Percentiles rank a stretch among this genome's conserved stretches.
Evolutionary conservation across 306 rosid genomes (phyloP).

Genomic region (Trichosanthes cucumerina): DNA sequence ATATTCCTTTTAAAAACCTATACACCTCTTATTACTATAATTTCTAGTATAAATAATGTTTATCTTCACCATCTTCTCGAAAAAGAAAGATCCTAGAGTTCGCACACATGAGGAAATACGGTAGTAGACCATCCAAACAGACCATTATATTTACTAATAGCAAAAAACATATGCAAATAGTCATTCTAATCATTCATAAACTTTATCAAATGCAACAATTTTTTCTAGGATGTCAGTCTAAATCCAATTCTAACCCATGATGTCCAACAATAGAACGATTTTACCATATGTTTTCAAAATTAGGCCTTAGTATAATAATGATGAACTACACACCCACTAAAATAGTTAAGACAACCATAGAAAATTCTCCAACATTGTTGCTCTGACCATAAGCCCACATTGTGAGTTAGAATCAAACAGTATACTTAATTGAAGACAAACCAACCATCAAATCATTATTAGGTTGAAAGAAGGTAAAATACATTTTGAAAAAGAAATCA

Average conservation of each 20-base stretch:
- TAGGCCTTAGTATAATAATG: neutral
- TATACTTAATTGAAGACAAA: neutral
- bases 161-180: too few relatives aligned
- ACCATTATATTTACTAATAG: too few relatives aligned
- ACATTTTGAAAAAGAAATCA: neutral
- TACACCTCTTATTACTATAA: too few relatives aligned
- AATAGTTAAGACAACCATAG: neutral
- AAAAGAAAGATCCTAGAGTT: too few relatives aligned
- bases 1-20: too few relatives aligned
- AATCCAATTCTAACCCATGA: neutral
- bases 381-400: neutral
- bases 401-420: neutral
- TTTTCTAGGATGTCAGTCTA: neutral
- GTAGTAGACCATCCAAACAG: too few relatives aligned
- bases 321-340: neutral
- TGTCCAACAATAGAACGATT: neutral
- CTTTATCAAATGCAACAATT: neutral
- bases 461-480: neutral
- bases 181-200: neutral
- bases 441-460: neutral
- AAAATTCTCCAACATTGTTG: neutral
- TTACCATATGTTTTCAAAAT: neutral
- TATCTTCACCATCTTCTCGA: too few relatives aligned
- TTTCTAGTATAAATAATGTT: too few relatives aligned
- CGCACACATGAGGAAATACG: too few relatives aligned